A percentile compares a stretch with the other conserved stretches of the same genome.
phyloP scores from a whole-genome alignment of 495 filamentous ascomycete species.

The Tuber indicum region DNA sequence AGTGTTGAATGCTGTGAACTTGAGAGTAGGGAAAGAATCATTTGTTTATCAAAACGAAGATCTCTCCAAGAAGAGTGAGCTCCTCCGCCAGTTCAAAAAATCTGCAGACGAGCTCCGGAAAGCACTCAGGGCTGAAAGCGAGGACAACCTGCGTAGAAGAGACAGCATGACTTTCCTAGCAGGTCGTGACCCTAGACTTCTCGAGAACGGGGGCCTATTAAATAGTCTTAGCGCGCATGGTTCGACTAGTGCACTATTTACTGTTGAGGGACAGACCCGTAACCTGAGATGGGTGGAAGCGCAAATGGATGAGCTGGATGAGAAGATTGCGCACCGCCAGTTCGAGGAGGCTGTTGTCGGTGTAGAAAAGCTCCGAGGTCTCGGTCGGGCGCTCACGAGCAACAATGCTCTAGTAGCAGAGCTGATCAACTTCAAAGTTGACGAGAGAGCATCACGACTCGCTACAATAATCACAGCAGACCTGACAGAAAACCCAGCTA shows the following conservation, averaged over 20 bases:
- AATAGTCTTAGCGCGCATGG: conserved; percentile 59
- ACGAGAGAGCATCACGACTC: conserved; percentile 74
- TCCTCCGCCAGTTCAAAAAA: conserved; percentile 84
- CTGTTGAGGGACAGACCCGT: conserved; percentile 93
- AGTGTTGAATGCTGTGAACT: conserved; percentile 79
- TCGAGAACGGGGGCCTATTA: conserved; percentile 66
- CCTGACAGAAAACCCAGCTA: conserved; percentile 63
- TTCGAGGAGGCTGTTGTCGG: conserved; percentile 76
- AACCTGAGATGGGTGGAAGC: conserved; percentile 91
- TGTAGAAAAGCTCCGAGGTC: conserved; percentile 72
- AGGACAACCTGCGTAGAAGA: conserved; percentile 65
- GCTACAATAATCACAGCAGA: conserved; percentile 66
- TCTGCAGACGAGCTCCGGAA: conserved; percentile 84
- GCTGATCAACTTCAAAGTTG: conserved; percentile 79
- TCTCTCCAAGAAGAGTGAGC: conserved; percentile 65
- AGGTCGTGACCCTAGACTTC: conserved; percentile 60
- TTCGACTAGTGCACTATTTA: conserved; percentile 66
- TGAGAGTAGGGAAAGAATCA: conserved; percentile 81
- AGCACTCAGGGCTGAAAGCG: conserved; percentile 71
- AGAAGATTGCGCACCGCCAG: conserved; percentile 83
- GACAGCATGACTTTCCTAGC: conserved; percentile 78
- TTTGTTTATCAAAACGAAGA: conserved; percentile 87
- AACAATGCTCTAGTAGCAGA: conserved; percentile 79
- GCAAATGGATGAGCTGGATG: conserved; percentile 93
- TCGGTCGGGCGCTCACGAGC: conserved; percentile 66